These are phyloP conservation scores for Martensiomyces pterosporus DNA, from an alignment of 192 early-diverging fungal species.

Conservation along the genomic window DNA sequence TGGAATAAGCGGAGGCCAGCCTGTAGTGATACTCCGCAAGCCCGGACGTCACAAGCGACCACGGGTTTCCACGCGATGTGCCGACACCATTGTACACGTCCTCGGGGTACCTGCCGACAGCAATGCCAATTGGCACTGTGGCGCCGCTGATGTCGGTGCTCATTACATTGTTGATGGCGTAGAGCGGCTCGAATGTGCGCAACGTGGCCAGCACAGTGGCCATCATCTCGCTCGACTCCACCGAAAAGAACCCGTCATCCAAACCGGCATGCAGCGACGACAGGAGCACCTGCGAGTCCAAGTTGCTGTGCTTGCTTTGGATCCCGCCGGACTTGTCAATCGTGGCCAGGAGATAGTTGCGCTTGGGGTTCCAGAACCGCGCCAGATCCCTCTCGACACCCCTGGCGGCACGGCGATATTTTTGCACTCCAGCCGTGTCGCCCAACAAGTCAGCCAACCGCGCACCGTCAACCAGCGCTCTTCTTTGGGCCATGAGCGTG, in stretches of 20 bases:
- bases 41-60: slow-evolving; percentile 62
- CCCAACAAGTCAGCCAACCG: slow-evolving; percentile 38
- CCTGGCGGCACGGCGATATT: slow-evolving; percentile 10
- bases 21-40: slow-evolving; percentile 64
- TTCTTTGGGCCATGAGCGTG: slow-evolving; percentile 60
- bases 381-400: slow-evolving; percentile 26
- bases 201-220: slow-evolving; percentile 18
- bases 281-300: slow-evolving; percentile 62
- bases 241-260: slow-evolving; percentile 21
- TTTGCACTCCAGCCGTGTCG: slow-evolving; percentile 17
- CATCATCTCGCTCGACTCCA: slow-evolving; percentile 11
- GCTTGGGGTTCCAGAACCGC: slow-evolving; percentile 46
- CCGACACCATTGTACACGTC: slow-evolving; percentile 71
- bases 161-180: slow-evolving; percentile 20
- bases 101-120: slow-evolving; percentile 71
- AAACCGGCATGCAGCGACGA: slow-evolving; percentile 49
- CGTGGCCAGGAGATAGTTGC: slow-evolving; percentile 38
- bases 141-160: slow-evolving; percentile 11
- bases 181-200: slow-evolving; percentile 16
- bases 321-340: slow-evolving; percentile 43
- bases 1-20: slow-evolving; percentile 28
- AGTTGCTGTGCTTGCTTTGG: slow-evolving; percentile 42
- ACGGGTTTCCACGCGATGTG: slow-evolving; percentile 63
- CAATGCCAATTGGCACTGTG: slow-evolving; percentile 41
- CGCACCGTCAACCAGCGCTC: slow-evolving; percentile 56